Evolutionary conservation across 345 rosid species (phyloP).

Genomic region (Lumnitzera littorea): DNA sequence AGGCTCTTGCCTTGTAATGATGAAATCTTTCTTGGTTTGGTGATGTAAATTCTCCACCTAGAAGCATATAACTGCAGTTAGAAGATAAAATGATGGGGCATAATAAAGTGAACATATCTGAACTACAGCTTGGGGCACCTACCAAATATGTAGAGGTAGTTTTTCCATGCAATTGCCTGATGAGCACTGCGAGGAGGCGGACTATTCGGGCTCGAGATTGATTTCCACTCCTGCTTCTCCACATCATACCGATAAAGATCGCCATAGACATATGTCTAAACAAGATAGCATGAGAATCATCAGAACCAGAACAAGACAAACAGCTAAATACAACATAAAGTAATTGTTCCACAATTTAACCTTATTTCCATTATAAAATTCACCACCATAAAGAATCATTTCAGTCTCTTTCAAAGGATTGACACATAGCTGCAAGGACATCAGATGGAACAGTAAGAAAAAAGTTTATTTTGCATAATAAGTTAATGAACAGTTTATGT

Average conservation of each 20-base stretch:
- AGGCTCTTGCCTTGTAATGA: constrained; percentile 71
- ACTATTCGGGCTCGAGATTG: constrained; percentile 84
- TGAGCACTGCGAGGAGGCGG: constrained; percentile 99
- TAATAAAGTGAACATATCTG: background rate
- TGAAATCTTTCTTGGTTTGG: constrained; percentile 96
- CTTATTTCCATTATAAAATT: constrained; percentile 91
- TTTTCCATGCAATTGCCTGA: constrained; percentile 97
- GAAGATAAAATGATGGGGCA: background rate
- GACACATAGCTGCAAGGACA: constrained; percentile 45
- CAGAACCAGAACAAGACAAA: background rate
- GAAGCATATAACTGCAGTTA: background rate
- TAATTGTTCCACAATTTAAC: constrained; percentile 18
- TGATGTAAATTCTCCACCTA: constrained; percentile 97
- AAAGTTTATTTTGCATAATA: background rate
- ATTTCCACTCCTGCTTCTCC: constrained; percentile 88
- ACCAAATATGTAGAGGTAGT: constrained; percentile 90
- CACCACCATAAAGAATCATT: constrained; percentile 80
- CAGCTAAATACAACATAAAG: background rate
- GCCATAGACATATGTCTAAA: constrained; percentile 87
- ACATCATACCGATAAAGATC: constrained; percentile 81
- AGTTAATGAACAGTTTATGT: background rate
- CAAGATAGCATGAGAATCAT: constrained; percentile 11
- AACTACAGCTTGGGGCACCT: constrained; percentile 10
- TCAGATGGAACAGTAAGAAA: background rate
- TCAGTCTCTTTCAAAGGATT: constrained; percentile 89